Conservation (phyloP, 176 grass and related monocot species). For the Alopecurus myosuroides region DNA sequence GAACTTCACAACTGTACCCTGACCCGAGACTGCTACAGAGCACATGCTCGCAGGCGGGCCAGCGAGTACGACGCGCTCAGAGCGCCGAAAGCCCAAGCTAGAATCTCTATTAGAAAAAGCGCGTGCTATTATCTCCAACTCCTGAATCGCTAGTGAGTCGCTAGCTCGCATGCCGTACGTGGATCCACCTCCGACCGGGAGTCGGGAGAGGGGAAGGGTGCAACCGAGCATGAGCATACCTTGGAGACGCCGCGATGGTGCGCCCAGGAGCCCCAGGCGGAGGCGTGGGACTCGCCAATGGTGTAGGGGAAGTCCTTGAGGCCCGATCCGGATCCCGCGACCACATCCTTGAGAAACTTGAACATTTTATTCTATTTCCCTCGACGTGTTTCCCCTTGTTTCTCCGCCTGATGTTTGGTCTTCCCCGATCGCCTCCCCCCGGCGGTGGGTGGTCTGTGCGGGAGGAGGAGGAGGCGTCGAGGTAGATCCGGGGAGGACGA, state of each 20-base stretch:
- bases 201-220: background rate
- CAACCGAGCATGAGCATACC: slow-evolving; percentile 26
- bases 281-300: slow-evolving; percentile 80
- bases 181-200: background rate
- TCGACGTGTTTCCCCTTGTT: background rate
- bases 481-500: slow-evolving; percentile 51
- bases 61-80: background rate
- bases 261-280: slow-evolving; percentile 91
- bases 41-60: background rate
- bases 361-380: slow-evolving; percentile 54
- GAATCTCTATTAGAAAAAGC: background rate
- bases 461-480: slow-evolving; percentile 26
- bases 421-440: slow-evolving; percentile 16
- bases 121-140: background rate
- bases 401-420: background rate
- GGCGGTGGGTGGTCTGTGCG: slow-evolving; percentile 12
- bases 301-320: slow-evolving; percentile 97
- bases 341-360: slow-evolving; percentile 97
- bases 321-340: slow-evolving; percentile 92
- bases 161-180: background rate
- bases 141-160: background rate
- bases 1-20: background rate
- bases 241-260: slow-evolving; percentile 89
- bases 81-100: background rate
- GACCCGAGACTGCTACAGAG: background rate